Conservation (phyloP, 495 filamentous ascomycete species). For the Hyaloscypha bicolor region DNA sequence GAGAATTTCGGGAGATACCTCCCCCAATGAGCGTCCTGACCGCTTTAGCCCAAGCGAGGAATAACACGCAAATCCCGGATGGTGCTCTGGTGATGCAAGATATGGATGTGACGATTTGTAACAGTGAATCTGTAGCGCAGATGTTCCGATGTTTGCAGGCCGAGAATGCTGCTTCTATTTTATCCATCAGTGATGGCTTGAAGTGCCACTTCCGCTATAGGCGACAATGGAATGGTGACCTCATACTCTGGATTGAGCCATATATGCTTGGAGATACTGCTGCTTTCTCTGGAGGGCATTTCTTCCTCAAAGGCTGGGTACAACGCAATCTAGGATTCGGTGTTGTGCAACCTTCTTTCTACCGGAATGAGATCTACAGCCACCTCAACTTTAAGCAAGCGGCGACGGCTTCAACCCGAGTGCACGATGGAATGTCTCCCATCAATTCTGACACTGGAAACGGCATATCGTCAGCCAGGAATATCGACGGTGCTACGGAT, state of each 20-base stretch:
- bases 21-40: neutral
- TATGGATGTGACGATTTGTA: neutral
- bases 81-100: neutral
- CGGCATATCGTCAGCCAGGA: neutral
- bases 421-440: neutral
- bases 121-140: neutral
- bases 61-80: neutral
- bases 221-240: neutral
- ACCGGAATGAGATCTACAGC: slow-evolving; percentile 1
- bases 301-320: neutral
- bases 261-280: neutral
- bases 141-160: neutral
- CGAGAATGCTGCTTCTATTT: neutral
- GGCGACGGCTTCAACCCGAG: neutral
- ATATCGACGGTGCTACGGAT: neutral
- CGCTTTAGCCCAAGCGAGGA: neutral
- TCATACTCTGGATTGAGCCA: neutral
- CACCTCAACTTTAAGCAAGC: neutral
- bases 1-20: neutral
- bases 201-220: neutral
- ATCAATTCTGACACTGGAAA: neutral
- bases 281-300: neutral
- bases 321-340: neutral
- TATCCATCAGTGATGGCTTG: neutral
- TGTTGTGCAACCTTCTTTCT: neutral